These are phyloP conservation scores for Aspergillus avenaceus DNA, from an alignment of 495 filamentous ascomycete genomes.

Conservation along the genomic window DNA sequence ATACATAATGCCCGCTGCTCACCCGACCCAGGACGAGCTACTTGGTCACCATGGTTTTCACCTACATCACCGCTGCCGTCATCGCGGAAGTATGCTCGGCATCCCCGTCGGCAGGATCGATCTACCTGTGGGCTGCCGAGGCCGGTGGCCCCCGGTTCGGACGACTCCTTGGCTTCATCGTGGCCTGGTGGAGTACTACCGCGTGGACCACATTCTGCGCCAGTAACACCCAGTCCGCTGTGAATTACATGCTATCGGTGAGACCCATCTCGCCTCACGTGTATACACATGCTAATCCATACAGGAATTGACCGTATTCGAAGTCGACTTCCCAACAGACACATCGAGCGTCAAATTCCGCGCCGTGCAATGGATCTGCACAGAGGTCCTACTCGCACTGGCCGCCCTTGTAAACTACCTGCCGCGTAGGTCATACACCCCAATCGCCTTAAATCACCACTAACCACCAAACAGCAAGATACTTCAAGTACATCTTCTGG, in stretches of 20 bases:
- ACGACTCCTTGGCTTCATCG: slow-evolving; percentile 49
- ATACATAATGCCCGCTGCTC: background rate
- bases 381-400: slow-evolving; percentile 45
- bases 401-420: slow-evolving; percentile 43
- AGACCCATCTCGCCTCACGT: slow-evolving; percentile 1
- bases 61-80: slow-evolving; percentile 53
- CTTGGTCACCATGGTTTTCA: slow-evolving; percentile 51
- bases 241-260: slow-evolving; percentile 53
- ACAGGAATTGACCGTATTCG: slow-evolving; percentile 51
- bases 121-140: slow-evolving; percentile 56
- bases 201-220: slow-evolving; percentile 57
- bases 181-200: slow-evolving; percentile 58
- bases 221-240: slow-evolving; percentile 50
- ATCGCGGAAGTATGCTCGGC: slow-evolving; percentile 55
- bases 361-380: slow-evolving; percentile 53
- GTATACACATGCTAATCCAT: background rate
- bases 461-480: slow-evolving; percentile 27
- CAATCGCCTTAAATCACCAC: background rate
- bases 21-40: slow-evolving; percentile 45
- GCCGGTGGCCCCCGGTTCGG: slow-evolving; percentile 50
- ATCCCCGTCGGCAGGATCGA: slow-evolving; percentile 51
- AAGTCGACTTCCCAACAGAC: slow-evolving; percentile 46
- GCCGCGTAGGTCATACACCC: slow-evolving; percentile 29
- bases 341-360: slow-evolving; percentile 46
- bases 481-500: slow-evolving; percentile 46